A percentile compares a stretch with the other conserved stretches of the same genome.
These are phyloP conservation scores for Leccinum subgranulosum DNA, from an alignment of 768 basidiomycete genomes.

Conservation along the genomic window DNA sequence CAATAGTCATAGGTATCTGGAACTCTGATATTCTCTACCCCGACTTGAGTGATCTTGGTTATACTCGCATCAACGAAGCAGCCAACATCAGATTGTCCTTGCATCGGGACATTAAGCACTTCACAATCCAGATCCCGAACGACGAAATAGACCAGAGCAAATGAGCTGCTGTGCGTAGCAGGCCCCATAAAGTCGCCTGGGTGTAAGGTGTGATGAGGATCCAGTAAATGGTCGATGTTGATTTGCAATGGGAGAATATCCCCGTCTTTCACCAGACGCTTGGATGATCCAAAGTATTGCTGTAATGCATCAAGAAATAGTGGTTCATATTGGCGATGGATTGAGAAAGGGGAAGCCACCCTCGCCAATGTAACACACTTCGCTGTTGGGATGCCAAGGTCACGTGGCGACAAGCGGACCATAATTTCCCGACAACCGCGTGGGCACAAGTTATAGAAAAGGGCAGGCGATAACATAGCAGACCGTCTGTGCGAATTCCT, in stretches of 20 bases:
- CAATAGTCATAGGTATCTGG: constrained; percentile 51
- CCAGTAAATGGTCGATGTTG: constrained; percentile 44
- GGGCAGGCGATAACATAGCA: constrained; percentile 39
- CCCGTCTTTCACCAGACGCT: constrained; percentile 63
- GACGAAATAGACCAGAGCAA: constrained; percentile 69
- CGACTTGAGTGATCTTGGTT: constrained; percentile 79
- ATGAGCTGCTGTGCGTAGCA: constrained; percentile 5
- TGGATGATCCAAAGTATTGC: constrained; percentile 52
- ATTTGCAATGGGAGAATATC: constrained; percentile 70
- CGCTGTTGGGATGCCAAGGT: constrained; percentile 66
- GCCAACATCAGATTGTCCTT: constrained; percentile 65
- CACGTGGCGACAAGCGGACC: constrained; percentile 50
- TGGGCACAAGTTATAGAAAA: constrained; percentile 51
- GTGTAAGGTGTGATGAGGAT: constrained; percentile 12
- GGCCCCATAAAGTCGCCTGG: constrained; percentile 2
- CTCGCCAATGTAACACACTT: constrained; percentile 70
- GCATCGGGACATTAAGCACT: constrained; percentile 37
- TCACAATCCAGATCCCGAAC: constrained; percentile 76
- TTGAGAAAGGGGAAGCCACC: constrained; percentile 73
- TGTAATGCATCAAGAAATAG: constrained; percentile 62
- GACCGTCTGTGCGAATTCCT: constrained; percentile 35
- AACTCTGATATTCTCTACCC: constrained; percentile 64
- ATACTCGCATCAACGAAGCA: constrained; percentile 75
- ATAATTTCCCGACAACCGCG: constrained; percentile 30
- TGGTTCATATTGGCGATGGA: constrained; percentile 59